phyloP scores from a whole-genome alignment of 345 rosid genomes.

The Arabidopsis thaliana region TAIR10.1 NC_003074.8:18438001-18438500 shows the following conservation, averaged over 20 bases:
- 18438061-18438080: conserved; percentile 85
- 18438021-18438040: conserved; percentile 55
- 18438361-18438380: conserved; percentile 77
- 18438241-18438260: conserved; percentile 57
- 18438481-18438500: conserved; percentile 87
- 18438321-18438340: conserved; percentile 69
- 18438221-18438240: conserved; percentile 65
- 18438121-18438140: conserved; percentile 79
- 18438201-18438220: conserved; percentile 50
- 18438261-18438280: conserved; percentile 82
- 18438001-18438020: conserved; percentile 81
- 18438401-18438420: conserved; percentile 70
- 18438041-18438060: conserved; percentile 55
- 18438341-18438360: conserved; percentile 66
- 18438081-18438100: conserved; percentile 57
- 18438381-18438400: conserved; percentile 67
- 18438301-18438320: conserved; percentile 56
- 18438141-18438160: conserved; percentile 79
- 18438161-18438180: conserved; percentile 82
- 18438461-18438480: conserved; percentile 96
- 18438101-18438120: conserved; percentile 49
- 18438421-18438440: conserved; percentile 60
- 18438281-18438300: conserved; percentile 63
- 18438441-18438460: conserved; percentile 69
- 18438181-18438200: conserved; percentile 73